These are phyloP conservation scores for Solanum phureja DNA, from an alignment of 257 asterid genomes.

Conservation along the genomic window DNA sequence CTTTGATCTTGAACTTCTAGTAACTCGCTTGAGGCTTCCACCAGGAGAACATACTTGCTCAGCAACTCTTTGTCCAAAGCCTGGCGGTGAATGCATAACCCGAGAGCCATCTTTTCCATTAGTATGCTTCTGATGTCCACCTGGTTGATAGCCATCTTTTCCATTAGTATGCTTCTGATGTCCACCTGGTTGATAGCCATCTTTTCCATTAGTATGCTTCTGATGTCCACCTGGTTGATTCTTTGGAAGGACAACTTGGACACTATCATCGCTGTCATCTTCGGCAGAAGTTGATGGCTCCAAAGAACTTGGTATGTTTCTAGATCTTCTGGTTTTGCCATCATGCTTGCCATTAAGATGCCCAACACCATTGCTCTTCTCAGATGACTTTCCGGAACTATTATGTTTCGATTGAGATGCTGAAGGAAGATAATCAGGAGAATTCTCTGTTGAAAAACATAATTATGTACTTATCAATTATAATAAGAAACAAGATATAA, in stretches of 20 bases:
- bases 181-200: slow-evolving; percentile 1
- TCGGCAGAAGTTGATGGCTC: slow-evolving; percentile 42
- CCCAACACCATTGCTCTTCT: slow-evolving; percentile 23
- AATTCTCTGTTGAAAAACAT: slow-evolving; percentile 25
- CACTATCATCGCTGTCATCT: slow-evolving; percentile 38
- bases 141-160: not conserved
- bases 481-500: not conserved
- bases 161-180: too few species aligned
- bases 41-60: slow-evolving; percentile 17
- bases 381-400: slow-evolving; percentile 17
- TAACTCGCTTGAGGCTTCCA: slow-evolving; percentile 19
- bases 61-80: slow-evolving; percentile 20
- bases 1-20: slow-evolving; percentile 31
- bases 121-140: slow-evolving; percentile 3
- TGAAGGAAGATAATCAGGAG: slow-evolving; percentile 21
- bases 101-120: slow-evolving; percentile 21
- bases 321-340: slow-evolving; percentile 13
- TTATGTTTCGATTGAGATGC: slow-evolving; percentile 18
- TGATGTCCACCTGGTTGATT: slow-evolving; percentile 5
- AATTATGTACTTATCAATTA: not conserved
- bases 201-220: too few species aligned
- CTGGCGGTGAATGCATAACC: slow-evolving; percentile 11
- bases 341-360: slow-evolving; percentile 25
- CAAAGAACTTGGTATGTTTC: slow-evolving; percentile 22
- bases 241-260: slow-evolving; percentile 16